These are phyloP conservation scores for Penicillium mononematosum DNA, from an alignment of 495 filamentous ascomycete species.

Conservation along the genomic window DNA sequence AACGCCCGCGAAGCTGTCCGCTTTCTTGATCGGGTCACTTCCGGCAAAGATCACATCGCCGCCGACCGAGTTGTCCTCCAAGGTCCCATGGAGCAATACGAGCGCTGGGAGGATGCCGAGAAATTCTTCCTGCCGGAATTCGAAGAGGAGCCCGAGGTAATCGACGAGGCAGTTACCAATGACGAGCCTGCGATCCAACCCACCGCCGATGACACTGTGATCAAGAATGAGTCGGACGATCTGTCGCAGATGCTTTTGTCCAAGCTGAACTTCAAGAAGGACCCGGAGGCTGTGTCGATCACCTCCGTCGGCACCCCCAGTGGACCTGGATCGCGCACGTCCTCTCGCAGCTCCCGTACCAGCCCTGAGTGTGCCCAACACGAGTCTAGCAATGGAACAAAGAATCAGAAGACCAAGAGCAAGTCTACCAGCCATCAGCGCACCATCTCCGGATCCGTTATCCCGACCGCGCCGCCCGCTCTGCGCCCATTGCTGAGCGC, in stretches of 20 bases:
- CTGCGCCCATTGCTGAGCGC: slow-evolving; percentile 62
- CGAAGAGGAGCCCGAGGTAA: slow-evolving; percentile 43
- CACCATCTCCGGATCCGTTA: slow-evolving; percentile 35
- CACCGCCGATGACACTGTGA: slow-evolving; percentile 13
- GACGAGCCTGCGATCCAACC: slow-evolving; percentile 21
- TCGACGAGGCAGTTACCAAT: slow-evolving; percentile 20
- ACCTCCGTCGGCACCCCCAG: slow-evolving; percentile 52
- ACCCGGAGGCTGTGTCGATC: slow-evolving; percentile 45
- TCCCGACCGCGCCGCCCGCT: slow-evolving; percentile 40
- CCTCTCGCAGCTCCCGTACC: slow-evolving; percentile 51
- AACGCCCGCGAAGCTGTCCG: slow-evolving; percentile 64
- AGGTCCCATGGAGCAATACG: slow-evolving; percentile 58
- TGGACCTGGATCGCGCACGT: slow-evolving; percentile 44
- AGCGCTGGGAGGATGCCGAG: slow-evolving; percentile 62
- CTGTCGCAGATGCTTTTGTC: slow-evolving; percentile 52
- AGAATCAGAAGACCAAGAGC: slow-evolving; percentile 25
- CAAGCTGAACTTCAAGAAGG: slow-evolving; percentile 54
- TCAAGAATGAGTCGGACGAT: slow-evolving; percentile 34
- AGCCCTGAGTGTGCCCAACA: slow-evolving; percentile 48
- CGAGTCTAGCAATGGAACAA: slow-evolving; percentile 26
- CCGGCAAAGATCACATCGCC: slow-evolving; percentile 50
- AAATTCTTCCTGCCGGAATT: slow-evolving; percentile 57
- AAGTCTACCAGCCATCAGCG: slow-evolving; percentile 36
- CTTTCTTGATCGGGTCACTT: slow-evolving; percentile 64
- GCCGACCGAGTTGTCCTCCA: slow-evolving; percentile 52